Conservation (phyloP, 73 alveolate species). For the Paramecium sexaurelia region DNA sequence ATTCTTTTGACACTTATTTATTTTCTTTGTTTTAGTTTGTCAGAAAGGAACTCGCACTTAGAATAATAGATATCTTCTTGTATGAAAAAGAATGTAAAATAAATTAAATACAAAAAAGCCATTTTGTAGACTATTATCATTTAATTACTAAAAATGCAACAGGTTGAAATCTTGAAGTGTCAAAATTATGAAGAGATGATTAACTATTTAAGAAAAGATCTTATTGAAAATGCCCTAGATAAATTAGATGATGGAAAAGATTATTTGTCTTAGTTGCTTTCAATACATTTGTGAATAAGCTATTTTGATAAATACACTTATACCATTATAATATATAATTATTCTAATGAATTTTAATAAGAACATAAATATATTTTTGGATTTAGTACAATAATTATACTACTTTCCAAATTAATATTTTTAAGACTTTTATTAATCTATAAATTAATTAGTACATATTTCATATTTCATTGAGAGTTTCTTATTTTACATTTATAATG, state of each 20-base stretch:
- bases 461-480: not conserved
- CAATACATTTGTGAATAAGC: not conserved
- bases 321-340: too few relatives aligned
- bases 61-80: conserved; percentile 61
- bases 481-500: not conserved
- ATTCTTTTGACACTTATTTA: conserved; percentile 33
- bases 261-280: not conserved
- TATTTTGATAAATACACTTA: not conserved
- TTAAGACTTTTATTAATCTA: not conserved
- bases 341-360: too few relatives aligned
- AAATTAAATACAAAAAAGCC: not conserved
- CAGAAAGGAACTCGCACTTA: conserved; percentile 40
- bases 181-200: not conserved
- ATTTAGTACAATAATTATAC: not conserved
- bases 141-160: conserved; percentile 2
- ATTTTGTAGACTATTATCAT: conserved; percentile 9
- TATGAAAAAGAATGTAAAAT: conserved; percentile 41
- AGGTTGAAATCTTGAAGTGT: not conserved
- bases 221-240: conserved; percentile 46
- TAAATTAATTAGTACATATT: not conserved
- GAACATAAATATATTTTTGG: too few relatives aligned
- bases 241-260: conserved; percentile 51
- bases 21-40: conserved; percentile 25
- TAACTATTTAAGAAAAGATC: conserved; percentile 6
- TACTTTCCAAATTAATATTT: not conserved